A percentile compares a stretch with the other conserved stretches of the same genome.
Evolutionary conservation across 177 flowering plant species (phyloP).

Genomic region (Vitis hybrid): DNA sequence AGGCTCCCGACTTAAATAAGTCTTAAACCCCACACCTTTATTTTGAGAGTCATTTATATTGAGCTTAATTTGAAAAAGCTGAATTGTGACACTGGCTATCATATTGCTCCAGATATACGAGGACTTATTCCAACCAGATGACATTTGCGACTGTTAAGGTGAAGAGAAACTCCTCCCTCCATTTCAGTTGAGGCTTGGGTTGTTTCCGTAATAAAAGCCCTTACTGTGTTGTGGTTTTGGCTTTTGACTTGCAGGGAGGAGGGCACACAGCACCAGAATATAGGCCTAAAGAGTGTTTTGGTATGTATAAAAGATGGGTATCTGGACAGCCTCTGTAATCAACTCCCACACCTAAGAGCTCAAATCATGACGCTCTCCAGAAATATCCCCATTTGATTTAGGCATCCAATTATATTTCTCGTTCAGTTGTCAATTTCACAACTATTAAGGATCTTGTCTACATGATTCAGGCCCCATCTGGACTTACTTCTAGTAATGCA

Average conservation of each 20-base stretch:
- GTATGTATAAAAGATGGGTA: slow-evolving; percentile 56
- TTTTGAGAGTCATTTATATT: background rate
- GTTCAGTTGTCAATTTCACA: no score
- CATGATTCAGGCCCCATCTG: no score
- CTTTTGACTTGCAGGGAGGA: slow-evolving; percentile 35
- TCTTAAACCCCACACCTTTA: background rate
- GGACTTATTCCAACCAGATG: slow-evolving; percentile 39
- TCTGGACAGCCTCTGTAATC: slow-evolving; percentile 19
- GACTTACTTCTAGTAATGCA: no score
- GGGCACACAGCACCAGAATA: slow-evolving; percentile 65
- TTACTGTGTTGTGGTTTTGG: background rate
- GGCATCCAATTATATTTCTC: no score
- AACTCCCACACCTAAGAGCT: no score
- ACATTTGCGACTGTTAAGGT: slow-evolving; percentile 65
- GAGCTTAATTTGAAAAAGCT: background rate
- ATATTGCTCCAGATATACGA: slow-evolving; percentile 35
- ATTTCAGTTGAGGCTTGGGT: background rate
- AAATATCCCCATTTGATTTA: no score
- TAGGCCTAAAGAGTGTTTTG: slow-evolving; percentile 38
- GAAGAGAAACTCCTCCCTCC: slow-evolving; percentile 9
- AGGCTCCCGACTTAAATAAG: background rate
- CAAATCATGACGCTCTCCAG: no score
- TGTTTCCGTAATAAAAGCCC: background rate
- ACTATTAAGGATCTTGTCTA: no score
- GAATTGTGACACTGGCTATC: background rate